Evolutionary conservation across 805 yeast species (phyloP).

Genomic region (Wickerhamomyces queroliae): DNA sequence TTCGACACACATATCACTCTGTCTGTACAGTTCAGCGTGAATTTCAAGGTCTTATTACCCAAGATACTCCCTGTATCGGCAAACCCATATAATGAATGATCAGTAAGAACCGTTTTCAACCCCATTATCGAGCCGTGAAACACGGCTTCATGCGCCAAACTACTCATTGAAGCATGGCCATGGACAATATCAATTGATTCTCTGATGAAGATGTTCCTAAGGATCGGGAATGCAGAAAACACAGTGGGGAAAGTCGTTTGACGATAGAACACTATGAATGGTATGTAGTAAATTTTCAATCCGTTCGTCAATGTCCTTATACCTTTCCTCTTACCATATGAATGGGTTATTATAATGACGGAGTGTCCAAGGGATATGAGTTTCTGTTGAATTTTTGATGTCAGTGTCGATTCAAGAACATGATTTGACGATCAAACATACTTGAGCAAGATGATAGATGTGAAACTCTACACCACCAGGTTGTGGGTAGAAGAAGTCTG

Average conservation of each 20-base stretch:
- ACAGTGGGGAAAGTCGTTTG: slow-evolving; percentile 87
- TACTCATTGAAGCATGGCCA: slow-evolving; percentile 89
- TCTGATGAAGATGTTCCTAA: slow-evolving; percentile 79
- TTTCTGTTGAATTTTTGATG: slow-evolving; percentile 24
- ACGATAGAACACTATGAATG: slow-evolving; percentile 73
- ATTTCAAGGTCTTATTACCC: slow-evolving; percentile 81
- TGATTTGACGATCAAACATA: background rate
- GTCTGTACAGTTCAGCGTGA: slow-evolving; percentile 80
- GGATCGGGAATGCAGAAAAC: slow-evolving; percentile 78
- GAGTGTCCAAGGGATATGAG: slow-evolving; percentile 77
- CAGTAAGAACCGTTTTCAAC: slow-evolving; percentile 84
- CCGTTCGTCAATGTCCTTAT: slow-evolving; percentile 84
- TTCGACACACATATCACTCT: slow-evolving; percentile 96
- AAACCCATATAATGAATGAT: slow-evolving; percentile 93
- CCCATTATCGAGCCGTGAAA: slow-evolving; percentile 95
- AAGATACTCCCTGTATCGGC: slow-evolving; percentile 77
- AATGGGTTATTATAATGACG: slow-evolving; percentile 84
- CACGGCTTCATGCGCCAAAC: slow-evolving; percentile 84
- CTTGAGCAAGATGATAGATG: slow-evolving; percentile 81
- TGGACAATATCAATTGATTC: slow-evolving; percentile 88
- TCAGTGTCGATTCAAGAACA: background rate
- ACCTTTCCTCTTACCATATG: slow-evolving; percentile 79
- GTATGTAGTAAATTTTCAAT: slow-evolving; percentile 86
- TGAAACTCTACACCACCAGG: slow-evolving; percentile 98
- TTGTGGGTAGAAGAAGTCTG: slow-evolving; percentile 97